phyloP scores from a whole-genome alignment of 2,329 filamentous ascomycete species.

The Cordyceps militaris region DNA sequence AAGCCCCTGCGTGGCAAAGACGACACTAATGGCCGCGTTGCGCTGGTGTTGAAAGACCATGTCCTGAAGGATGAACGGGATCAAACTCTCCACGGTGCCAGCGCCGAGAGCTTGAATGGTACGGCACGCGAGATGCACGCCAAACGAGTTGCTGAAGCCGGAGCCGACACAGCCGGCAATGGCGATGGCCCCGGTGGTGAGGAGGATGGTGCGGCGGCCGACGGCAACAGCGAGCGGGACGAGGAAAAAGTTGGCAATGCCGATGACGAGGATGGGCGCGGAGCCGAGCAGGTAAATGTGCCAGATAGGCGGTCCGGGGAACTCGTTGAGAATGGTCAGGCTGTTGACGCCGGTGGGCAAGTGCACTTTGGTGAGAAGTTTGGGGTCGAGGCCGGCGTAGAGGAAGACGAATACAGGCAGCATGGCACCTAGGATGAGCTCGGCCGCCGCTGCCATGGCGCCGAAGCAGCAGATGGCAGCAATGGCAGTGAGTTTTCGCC shows the following conservation, averaged over 20 bases:
- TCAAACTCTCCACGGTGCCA: slow-evolving; percentile 28
- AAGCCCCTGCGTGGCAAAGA: slow-evolving; percentile 25
- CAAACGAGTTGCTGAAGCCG: slow-evolving; percentile 24
- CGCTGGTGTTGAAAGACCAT: slow-evolving; percentile 33
- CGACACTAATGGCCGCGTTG: slow-evolving; percentile 26
- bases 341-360: slow-evolving; percentile 20
- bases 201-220: slow-evolving; percentile 29
- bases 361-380: slow-evolving; percentile 22
- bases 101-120: slow-evolving; percentile 30
- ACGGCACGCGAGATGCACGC: slow-evolving; percentile 26
- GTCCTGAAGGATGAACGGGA: slow-evolving; percentile 33
- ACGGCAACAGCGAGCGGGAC: slow-evolving; percentile 31
- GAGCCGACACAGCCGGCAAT: slow-evolving; percentile 32
- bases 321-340: slow-evolving; percentile 24
- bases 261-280: slow-evolving; percentile 29
- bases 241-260: slow-evolving; percentile 29
- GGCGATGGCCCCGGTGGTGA: slow-evolving; percentile 26
- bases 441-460: slow-evolving; percentile 17
- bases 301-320: slow-evolving; percentile 24
- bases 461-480: slow-evolving; percentile 23
- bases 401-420: slow-evolving; percentile 29
- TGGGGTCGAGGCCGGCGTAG: slow-evolving; percentile 27
- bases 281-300: slow-evolving; percentile 27
- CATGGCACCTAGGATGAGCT: slow-evolving; percentile 23
- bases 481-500: slow-evolving; percentile 3